Evolutionary conservation across 2,329 filamentous ascomycete species (phyloP), one percentile per base, ranked within the genome.

Genomic region (Simplicillium aogashimaense): DNA sequence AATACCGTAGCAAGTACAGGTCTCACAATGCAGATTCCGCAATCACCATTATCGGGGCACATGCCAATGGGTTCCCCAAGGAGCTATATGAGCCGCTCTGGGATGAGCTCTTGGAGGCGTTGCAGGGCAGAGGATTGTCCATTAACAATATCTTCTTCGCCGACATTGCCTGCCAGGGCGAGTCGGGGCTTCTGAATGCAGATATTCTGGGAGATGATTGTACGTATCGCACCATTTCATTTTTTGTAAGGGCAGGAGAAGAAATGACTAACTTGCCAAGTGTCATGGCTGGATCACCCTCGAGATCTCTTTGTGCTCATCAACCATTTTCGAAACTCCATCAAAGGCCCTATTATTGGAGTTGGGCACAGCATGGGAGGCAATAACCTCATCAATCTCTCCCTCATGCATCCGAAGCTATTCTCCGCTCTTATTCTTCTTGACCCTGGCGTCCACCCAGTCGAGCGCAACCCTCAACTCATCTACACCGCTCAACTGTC

Each of bases 51-150:
- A 77, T 94, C 43, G 85, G 72, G 13, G 80, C 82, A 9, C 86
- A 94, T 64, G 87, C 84, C 28, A 92, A 92, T 65, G 87, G 80
- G n/a, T 92, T 94, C 50, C 81, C 84, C 5, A 94, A 94, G 69
- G 86, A 94, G 66, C 64, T 92, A 3, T 94, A 94, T 56, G 86
- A 94, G 54, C 82, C 87, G 1, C 66, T 94, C 1, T 94, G 86
- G 83, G 83, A 86, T 44, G 85, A 92, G 43, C 65, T 94, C 2
- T 65, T 35, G 13, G 7, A 38, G 10, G 10, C 12, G 12, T 32
- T 39, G 7, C 14, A 12, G n/a, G 13, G 13, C 6, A 12, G 53
- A 59, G 77, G 76, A n/a, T 78, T 88, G 53, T 67, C 69, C 4
- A 85, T 94, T 50, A 74, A 83, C 43, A 69, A 74, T 46, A 86